A percentile compares a stretch with the other conserved stretches of the same genome.
Conservation (phyloP, 2,329 filamentous ascomycete genomes). For the Epichloe aotearoae region DNA sequence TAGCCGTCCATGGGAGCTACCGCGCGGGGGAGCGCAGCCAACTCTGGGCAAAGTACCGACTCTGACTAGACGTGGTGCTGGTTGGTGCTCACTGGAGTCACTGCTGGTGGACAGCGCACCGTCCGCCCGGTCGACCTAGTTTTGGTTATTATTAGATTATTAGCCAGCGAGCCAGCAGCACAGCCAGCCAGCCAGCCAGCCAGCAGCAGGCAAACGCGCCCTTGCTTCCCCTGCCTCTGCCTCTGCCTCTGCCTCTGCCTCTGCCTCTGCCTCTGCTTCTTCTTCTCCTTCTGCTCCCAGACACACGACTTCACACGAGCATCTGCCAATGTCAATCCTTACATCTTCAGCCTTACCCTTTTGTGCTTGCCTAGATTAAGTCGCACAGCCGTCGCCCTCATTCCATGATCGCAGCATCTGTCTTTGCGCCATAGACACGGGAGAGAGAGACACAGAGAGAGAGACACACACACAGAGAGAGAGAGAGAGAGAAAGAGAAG, state of each 20-base stretch:
- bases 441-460: not conserved
- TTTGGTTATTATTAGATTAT: too few relatives aligned
- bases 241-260: not conserved
- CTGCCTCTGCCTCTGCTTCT: not conserved
- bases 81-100: too few relatives aligned
- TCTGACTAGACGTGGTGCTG: too few relatives aligned
- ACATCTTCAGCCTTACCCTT: constrained; percentile 1
- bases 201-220: not conserved
- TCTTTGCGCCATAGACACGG: constrained; percentile 2
- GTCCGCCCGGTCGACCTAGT: not conserved
- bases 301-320: not conserved
- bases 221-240: not conserved
- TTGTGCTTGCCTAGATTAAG: not conserved
- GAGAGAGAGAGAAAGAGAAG: not conserved
- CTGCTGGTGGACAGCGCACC: not conserved
- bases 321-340: constrained; percentile 5
- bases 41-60: not conserved
- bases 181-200: too few relatives aligned
- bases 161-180: too few relatives aligned
- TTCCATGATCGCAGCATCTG: not conserved
- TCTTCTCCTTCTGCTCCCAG: not conserved
- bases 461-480: constrained; percentile 1
- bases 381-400: not conserved
- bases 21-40: constrained; percentile 1
- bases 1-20: not conserved